These are phyloP conservation scores for Monilinia fructicola DNA, from an alignment of 2,329 filamentous ascomycete species.

Conservation along the genomic window DNA sequence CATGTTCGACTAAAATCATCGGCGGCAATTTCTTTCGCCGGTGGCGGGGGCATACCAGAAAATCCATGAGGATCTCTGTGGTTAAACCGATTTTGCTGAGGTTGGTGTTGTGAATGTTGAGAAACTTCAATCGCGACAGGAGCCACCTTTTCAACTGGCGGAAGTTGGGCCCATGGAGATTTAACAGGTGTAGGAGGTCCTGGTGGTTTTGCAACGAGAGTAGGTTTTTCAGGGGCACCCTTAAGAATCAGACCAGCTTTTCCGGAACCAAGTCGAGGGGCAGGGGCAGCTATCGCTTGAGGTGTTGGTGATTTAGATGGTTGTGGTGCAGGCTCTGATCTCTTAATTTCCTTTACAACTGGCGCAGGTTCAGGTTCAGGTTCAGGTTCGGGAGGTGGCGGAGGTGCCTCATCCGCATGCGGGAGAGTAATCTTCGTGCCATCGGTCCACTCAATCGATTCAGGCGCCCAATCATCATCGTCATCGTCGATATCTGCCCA, in stretches of 20 bases:
- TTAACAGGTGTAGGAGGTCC: slow-evolving; percentile 69
- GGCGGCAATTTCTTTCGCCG: slow-evolving; percentile 81
- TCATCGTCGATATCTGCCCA: slow-evolving; percentile 92
- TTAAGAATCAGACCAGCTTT: slow-evolving; percentile 64
- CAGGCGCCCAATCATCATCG: slow-evolving; percentile 82
- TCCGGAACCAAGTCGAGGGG: slow-evolving; percentile 41
- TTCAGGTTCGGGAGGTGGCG: slow-evolving; percentile 35
- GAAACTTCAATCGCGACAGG: slow-evolving; percentile 63
- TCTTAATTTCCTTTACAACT: slow-evolving; percentile 32
- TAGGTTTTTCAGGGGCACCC: slow-evolving; percentile 67
- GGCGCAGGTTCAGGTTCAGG: slow-evolving; percentile 36
- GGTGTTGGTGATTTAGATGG: slow-evolving; percentile 38
- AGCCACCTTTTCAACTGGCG: slow-evolving; percentile 78
- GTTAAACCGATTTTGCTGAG: slow-evolving; percentile 50
- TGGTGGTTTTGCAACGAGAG: slow-evolving; percentile 70
- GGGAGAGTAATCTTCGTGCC: slow-evolving; percentile 78
- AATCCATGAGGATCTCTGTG: slow-evolving; percentile 56
- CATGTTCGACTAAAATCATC: slow-evolving; percentile 91
- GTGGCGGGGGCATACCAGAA: slow-evolving; percentile 54
- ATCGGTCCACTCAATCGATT: slow-evolving; percentile 84
- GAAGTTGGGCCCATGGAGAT: slow-evolving; percentile 87
- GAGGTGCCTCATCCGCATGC: slow-evolving; percentile 53
- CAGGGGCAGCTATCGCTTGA: slow-evolving; percentile 37
- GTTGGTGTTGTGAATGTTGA: slow-evolving; percentile 43
- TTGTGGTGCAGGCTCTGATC: slow-evolving; percentile 32